These are phyloP conservation scores for Kluyveromyces lactis DNA, from an alignment of 805 yeast genomes.

Conservation along the genomic window DNA sequence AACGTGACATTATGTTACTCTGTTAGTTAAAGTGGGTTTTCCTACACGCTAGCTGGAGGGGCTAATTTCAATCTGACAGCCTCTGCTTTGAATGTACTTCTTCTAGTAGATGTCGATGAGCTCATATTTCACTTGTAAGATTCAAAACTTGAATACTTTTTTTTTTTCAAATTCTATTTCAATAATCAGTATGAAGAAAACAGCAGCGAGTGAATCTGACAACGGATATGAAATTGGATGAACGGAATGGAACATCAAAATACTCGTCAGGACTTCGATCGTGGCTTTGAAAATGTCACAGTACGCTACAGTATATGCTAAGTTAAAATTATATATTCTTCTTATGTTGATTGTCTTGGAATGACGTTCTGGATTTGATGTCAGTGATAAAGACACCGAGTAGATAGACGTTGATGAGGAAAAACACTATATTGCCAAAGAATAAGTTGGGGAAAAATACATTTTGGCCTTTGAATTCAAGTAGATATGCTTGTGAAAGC, in stretches of 20 bases:
- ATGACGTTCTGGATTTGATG: constrained; percentile 12
- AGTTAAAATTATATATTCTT: neutral
- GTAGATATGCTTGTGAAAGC: constrained; percentile 66
- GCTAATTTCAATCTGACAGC: too few species aligned
- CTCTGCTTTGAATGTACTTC: neutral
- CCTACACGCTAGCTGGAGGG: too few species aligned
- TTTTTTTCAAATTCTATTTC: too few species aligned
- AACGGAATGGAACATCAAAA: too few species aligned
- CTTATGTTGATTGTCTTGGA: neutral
- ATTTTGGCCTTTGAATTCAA: constrained; percentile 70
- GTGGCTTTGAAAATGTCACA: too few species aligned
- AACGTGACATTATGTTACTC: constrained; percentile 49
- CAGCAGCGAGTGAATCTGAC: too few species aligned
- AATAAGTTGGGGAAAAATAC: constrained; percentile 57
- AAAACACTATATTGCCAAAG: constrained; percentile 48
- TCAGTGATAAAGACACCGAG: constrained; percentile 48
- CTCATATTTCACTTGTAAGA: constrained; percentile 1
- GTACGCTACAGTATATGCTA: too few species aligned
- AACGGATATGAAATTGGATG: too few species aligned
- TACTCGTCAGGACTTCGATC: too few species aligned
- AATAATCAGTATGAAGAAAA: too few species aligned
- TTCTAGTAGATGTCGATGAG: neutral
- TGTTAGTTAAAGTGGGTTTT: constrained; percentile 4
- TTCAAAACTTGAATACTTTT: too few species aligned
- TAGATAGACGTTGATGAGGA: constrained; percentile 52